Base-by-base conservation (phyloP, 2,329 filamentous ascomycete genomes). In the Phyllosticta capitalensis region DNA sequence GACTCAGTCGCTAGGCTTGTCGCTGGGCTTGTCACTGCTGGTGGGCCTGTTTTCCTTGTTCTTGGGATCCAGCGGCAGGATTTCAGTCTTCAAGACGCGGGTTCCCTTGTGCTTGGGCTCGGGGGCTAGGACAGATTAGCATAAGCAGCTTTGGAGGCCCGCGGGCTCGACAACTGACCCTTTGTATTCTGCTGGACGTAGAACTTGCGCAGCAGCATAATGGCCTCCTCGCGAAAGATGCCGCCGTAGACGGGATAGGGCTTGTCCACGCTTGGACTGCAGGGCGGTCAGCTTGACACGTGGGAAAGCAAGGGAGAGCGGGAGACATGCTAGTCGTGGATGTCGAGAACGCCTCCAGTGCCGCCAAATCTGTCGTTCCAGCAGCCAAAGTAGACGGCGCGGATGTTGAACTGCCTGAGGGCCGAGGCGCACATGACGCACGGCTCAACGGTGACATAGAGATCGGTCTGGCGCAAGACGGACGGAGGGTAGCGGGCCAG, bases 401-500 rank as follows among this genome's bases (percentile, higher is more conserved):
- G 84, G 73, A 99, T 91, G 14, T 85, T 83, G 64, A 95, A 87
- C 74, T 99, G 95, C 56, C 91, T 85, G 55, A 99, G 81, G 57
- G 95, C 84, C 6, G 91, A 95, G 12, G 94, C 94, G 71, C 94
- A 99, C 94, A 99, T 99, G 76, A 99, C 90, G 73, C 94, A 99
- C 4, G 94, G 94, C 75, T 99, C 95, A 58, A 99, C 92, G 0
- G 94, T 99, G 54, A 99, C 94, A 73, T 99, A 99, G 56, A 99
- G 83, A 68, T 88, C 85, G 9, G 85, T 88, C 64, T 92, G 83
- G 48, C 78, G 79, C 65, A 97, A 79, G 63, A 92, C 83, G 12
- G 80, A 81, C 33, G 83, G 81, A 57, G 87, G 81, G 64, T 94
- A 81, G 56, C 79, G 80, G 21, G 81, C 76, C 52, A 89, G 77